Conservation (phyloP, 352 stramenopile genomes). For the Saprolegnia diclina region DNA sequence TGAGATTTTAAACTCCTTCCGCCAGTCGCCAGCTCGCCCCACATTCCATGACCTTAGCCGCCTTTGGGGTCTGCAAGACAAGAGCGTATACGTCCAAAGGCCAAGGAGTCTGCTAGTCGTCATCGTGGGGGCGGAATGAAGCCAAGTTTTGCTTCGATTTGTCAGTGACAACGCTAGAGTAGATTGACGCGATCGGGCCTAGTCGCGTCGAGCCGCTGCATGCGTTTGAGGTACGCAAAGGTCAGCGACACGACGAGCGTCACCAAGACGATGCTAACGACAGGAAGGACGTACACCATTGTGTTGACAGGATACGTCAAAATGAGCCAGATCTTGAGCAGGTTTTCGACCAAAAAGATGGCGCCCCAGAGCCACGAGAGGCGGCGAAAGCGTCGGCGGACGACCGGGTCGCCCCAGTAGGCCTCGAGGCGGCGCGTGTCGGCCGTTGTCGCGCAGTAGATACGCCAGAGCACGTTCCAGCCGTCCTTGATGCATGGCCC, state of each 20-base stretch:
- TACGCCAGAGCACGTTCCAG: slow-evolving; percentile 13
- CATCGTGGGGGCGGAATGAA: background rate
- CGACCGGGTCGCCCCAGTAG: background rate
- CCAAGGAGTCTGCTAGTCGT: background rate
- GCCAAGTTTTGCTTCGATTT: background rate
- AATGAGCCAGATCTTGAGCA: background rate
- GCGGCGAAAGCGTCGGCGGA: background rate
- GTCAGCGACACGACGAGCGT: background rate
- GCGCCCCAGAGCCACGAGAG: background rate
- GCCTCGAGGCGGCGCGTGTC: slow-evolving; percentile 1
- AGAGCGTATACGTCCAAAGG: background rate
- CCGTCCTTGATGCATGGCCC: background rate
- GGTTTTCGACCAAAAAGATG: slow-evolving; percentile 14
- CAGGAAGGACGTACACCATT: slow-evolving; percentile 1
- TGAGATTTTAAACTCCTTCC: too few species aligned
- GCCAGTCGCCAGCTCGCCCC: too few species aligned
- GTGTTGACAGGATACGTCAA: background rate
- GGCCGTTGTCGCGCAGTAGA: background rate
- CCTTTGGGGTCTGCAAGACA: background rate
- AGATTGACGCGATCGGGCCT: background rate
- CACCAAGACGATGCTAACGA: background rate
- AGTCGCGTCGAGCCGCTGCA: background rate
- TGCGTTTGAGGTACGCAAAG: background rate
- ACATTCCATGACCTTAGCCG: background rate
- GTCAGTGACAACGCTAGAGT: background rate